Conservation (phyloP, 139 green algal genomes). For the Mesotaenium endlicherianum region DNA sequence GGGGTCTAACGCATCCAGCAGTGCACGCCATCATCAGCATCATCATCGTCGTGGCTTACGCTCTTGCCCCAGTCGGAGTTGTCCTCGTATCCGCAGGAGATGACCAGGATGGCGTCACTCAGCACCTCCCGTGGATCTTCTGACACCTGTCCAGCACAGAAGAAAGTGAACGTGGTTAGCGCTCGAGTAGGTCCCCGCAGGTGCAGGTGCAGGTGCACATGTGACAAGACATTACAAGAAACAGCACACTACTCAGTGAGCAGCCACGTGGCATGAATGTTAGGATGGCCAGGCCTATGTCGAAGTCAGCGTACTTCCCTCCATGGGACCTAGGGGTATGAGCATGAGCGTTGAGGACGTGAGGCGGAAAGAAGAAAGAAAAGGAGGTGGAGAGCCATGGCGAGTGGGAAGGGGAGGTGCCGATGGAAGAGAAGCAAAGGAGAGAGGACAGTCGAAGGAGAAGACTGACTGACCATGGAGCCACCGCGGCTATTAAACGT, state of each 20-base stretch:
- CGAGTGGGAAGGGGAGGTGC: not conserved
- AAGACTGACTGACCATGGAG: not conserved
- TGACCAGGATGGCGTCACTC: conserved; percentile 41
- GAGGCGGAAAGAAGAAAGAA: not conserved
- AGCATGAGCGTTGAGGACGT: no score
- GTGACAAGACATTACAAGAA: not conserved
- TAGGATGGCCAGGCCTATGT: no score
- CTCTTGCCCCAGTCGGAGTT: conserved; percentile 42
- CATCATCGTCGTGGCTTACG: not conserved
- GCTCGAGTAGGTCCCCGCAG: no score
- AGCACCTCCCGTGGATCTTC: conserved; percentile 13
- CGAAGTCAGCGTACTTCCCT: no score
- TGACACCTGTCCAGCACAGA: not conserved
- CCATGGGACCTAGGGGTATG: no score
- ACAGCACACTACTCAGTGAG: no score
- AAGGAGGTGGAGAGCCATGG: not conserved
- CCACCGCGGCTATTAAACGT: not conserved
- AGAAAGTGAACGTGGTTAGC: no score
- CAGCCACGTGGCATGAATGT: no score
- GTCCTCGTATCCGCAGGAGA: conserved; percentile 36
- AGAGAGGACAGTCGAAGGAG: not conserved
- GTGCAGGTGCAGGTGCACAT: not conserved
- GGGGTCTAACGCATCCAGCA: no score
- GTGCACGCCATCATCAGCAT: no score
- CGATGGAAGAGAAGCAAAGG: not conserved